phyloP scores from a whole-genome alignment of 2,329 filamentous ascomycete genomes.

The Tetracladium maxilliforme region DNA sequence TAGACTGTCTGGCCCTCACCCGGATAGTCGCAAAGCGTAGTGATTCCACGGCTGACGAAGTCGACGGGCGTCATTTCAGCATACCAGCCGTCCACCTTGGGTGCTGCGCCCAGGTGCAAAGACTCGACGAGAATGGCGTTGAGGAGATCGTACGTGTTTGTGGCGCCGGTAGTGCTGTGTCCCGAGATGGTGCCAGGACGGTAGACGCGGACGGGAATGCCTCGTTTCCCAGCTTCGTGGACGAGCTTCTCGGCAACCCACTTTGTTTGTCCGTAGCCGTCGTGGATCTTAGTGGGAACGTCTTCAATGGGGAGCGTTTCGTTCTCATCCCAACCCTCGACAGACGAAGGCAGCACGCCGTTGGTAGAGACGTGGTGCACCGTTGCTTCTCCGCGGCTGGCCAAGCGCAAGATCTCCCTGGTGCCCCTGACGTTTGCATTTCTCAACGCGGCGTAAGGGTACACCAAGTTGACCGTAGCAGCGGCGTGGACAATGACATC shows the following conservation, averaged over 20 bases:
- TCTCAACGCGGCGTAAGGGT: conserved; percentile 64
- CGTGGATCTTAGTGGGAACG: too few relatives aligned
- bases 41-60: conserved; percentile 62
- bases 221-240: conserved; percentile 50
- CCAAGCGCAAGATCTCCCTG: conserved; percentile 57
- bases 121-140: conserved; percentile 68
- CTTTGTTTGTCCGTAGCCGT: conserved; percentile 69
- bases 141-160: conserved; percentile 66
- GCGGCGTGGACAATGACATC: conserved; percentile 67
- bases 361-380: conserved; percentile 72
- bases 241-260: conserved; percentile 71
- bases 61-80: conserved; percentile 78
- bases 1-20: conserved; percentile 50
- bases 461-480: conserved; percentile 68
- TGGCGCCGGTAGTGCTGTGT: conserved; percentile 59
- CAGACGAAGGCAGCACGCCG: conserved; percentile 59
- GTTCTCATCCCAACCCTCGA: conserved; percentile 57
- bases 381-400: conserved; percentile 50
- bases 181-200: conserved; percentile 67
- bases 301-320: conserved; percentile 51
- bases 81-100: conserved; percentile 60
- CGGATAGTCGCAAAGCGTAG: conserved; percentile 51
- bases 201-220: conserved; percentile 56
- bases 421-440: conserved; percentile 70
- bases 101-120: conserved; percentile 54